phyloP scores from a whole-genome alignment of 1,139 yeast genomes.

The Debaryomyces singareniensis region DNA sequence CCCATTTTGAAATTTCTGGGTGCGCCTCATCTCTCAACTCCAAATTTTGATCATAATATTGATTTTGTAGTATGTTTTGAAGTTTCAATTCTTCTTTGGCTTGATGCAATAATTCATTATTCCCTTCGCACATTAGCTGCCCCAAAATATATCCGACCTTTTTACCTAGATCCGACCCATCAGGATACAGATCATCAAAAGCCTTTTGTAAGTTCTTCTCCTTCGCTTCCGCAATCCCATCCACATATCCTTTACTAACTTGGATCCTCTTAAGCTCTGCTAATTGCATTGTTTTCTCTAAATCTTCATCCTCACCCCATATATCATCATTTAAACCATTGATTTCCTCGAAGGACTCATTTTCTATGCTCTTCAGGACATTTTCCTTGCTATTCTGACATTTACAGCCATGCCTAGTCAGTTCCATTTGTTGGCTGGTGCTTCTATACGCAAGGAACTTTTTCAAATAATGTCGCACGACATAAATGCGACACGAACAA shows the following conservation, averaged over 20 bases:
- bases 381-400: too few relatives aligned
- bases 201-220: conserved; percentile 71
- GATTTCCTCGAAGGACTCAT: not conserved
- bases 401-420: too few relatives aligned
- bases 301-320: conserved; percentile 39
- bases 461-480: too few relatives aligned
- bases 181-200: conserved; percentile 72
- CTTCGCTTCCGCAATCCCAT: conserved; percentile 68
- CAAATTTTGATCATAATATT: conserved; percentile 47
- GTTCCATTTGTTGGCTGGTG: too few relatives aligned
- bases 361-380: not conserved
- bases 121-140: conserved; percentile 12
- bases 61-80: conserved; percentile 39
- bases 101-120: conserved; percentile 13
- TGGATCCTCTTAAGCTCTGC: conserved; percentile 55
- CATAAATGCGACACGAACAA: too few relatives aligned
- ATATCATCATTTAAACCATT: conserved; percentile 23
- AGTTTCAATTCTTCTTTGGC: conserved; percentile 51
- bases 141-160: conserved; percentile 67
- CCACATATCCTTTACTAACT: conserved; percentile 75
- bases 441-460: not conserved
- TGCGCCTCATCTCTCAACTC: conserved; percentile 22
- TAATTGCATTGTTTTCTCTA: conserved; percentile 15
- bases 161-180: conserved; percentile 67
- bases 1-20: conserved; percentile 23